Conservation (phyloP, 257 asterid genomes). For the Capsicum pubescens region DNA sequence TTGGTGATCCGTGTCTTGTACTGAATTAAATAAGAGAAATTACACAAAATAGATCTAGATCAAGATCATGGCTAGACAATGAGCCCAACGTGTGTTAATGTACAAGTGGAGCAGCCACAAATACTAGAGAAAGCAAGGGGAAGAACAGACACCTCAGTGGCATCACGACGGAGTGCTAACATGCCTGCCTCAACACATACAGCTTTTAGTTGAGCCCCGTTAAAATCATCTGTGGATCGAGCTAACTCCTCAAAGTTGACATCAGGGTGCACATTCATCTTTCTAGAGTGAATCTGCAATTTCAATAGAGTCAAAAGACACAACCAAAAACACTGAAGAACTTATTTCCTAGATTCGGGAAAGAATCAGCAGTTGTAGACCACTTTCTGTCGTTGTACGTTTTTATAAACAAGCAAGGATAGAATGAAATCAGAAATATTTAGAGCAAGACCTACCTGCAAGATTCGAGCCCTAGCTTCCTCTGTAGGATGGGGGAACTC, state of each 20-base stretch:
- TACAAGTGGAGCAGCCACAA: constrained; percentile 11
- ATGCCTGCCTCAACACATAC: constrained; percentile 98
- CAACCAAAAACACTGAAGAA: background rate
- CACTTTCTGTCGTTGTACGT: background rate
- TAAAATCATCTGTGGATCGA: constrained; percentile 94
- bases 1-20: background rate
- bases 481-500: constrained; percentile 98
- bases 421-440: background rate
- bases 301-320: background rate
- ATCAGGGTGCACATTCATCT: constrained; percentile 96
- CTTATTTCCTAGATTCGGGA: constrained; percentile 4
- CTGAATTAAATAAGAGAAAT: constrained; percentile 16
- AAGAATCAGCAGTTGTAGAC: background rate
- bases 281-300: constrained; percentile 86
- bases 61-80: background rate
- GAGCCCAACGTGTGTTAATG: background rate
- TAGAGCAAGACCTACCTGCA: constrained; percentile 54
- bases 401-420: background rate
- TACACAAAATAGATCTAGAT: background rate
- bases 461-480: constrained; percentile 84
- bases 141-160: constrained; percentile 72
- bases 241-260: constrained; percentile 98
- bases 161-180: constrained; percentile 97
- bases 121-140: constrained; percentile 20
- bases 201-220: constrained; percentile 93